Conservation (phyloP, 768 basidiomycete species). For the Glaciozyma antarctica region DNA sequence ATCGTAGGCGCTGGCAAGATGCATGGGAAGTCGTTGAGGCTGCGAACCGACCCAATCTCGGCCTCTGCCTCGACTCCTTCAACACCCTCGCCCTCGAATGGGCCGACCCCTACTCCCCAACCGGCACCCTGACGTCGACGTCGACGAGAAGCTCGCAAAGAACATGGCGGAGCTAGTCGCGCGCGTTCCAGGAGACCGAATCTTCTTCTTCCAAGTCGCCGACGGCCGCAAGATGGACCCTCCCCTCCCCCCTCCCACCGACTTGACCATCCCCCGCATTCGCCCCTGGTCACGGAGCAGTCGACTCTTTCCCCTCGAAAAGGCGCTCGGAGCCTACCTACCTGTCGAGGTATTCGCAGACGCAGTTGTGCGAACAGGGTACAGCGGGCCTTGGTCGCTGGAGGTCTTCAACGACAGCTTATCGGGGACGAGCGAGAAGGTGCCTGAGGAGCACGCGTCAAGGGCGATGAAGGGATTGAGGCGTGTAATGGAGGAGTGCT, state of each 20-base stretch:
- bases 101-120: slow-evolving; percentile 39
- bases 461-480: slow-evolving; percentile 17
- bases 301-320: slow-evolving; percentile 43
- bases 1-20: slow-evolving; percentile 40
- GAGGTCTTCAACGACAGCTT: slow-evolving; percentile 44
- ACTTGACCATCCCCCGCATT: slow-evolving; percentile 30
- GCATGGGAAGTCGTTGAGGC: slow-evolving; percentile 41
- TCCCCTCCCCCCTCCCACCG: slow-evolving; percentile 22
- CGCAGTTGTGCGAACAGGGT: slow-evolving; percentile 39
- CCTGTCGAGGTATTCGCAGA: slow-evolving; percentile 41
- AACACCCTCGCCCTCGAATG: slow-evolving; percentile 43
- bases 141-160: slow-evolving; percentile 21
- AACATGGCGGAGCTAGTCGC: slow-evolving; percentile 37
- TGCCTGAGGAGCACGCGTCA: slow-evolving; percentile 25
- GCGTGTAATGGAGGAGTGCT: slow-evolving; percentile 3
- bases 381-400: slow-evolving; percentile 41
- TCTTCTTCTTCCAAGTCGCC: slow-evolving; percentile 44
- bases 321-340: slow-evolving; percentile 37
- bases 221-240: slow-evolving; percentile 37
- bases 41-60: slow-evolving; percentile 41
- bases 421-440: slow-evolving; percentile 5
- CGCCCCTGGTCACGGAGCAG: slow-evolving; percentile 42
- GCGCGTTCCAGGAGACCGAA: slow-evolving; percentile 40
- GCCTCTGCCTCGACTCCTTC: slow-evolving; percentile 43
- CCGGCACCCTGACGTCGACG: slow-evolving; percentile 33